Conservation (phyloP, 1,284 basidiomycete genomes). For the Tylopilus sp. region DNA sequence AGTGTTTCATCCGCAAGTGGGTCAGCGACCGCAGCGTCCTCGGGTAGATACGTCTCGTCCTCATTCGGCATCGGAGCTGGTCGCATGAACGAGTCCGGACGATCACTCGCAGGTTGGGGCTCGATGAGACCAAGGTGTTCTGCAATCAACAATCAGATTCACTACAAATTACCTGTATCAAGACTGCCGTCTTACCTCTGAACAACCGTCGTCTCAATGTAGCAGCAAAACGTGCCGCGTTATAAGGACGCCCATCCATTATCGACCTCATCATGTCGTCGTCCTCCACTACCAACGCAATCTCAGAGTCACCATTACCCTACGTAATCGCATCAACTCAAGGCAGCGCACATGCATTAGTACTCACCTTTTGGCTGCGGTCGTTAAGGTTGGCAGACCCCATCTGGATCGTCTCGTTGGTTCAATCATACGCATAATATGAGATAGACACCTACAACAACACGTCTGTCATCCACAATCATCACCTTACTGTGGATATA, state of each 20-base stretch:
- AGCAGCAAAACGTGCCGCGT: constrained; percentile 70
- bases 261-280: constrained; percentile 66
- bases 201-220: constrained; percentile 73
- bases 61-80: constrained; percentile 67
- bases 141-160: constrained; percentile 32
- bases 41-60: constrained; percentile 55
- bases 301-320: constrained; percentile 92
- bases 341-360: not conserved
- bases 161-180: not conserved
- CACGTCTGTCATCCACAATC: constrained; percentile 87
- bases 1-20: constrained; percentile 63
- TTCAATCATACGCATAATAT: not conserved
- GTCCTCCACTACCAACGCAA: constrained; percentile 87
- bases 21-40: constrained; percentile 75
- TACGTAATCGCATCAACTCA: constrained; percentile 27
- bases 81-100: constrained; percentile 63
- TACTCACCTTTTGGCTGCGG: constrained; percentile 63
- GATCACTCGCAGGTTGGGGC: constrained; percentile 51
- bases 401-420: constrained; percentile 47
- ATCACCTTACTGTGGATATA: constrained; percentile 84
- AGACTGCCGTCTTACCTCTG: constrained; percentile 45
- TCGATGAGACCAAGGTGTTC: constrained; percentile 83
- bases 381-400: constrained; percentile 90
- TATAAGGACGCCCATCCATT: constrained; percentile 75
- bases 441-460: constrained; percentile 57